A percentile compares a stretch with the other conserved stretches of the same genome.
phyloP scores from a whole-genome alignment of 2,329 filamentous ascomycete species.

The Pyrenochaeta sp. region DNA sequence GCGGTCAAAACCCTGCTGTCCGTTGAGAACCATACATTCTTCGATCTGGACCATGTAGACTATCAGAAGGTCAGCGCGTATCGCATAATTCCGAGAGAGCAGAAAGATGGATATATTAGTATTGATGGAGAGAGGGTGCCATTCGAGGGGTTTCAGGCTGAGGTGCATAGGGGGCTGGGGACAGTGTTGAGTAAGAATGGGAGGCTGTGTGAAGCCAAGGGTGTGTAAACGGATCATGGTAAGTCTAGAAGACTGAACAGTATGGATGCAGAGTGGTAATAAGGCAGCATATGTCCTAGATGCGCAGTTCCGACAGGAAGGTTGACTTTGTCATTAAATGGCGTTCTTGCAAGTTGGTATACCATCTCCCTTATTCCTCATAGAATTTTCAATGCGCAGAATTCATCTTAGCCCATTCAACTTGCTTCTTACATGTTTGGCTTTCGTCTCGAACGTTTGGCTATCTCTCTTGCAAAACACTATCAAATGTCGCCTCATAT shows the following conservation, averaged over 20 bases:
- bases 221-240: constrained; percentile 36
- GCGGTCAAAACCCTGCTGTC: constrained; percentile 75
- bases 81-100: constrained; percentile 76
- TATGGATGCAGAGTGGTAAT: too few relatives aligned
- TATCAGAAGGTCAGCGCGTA: constrained; percentile 91
- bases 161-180: constrained; percentile 83
- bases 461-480: too few relatives aligned
- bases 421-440: too few relatives aligned
- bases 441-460: too few relatives aligned
- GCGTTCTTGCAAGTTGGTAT: neutral
- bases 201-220: constrained; percentile 71
- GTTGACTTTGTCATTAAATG: neutral
- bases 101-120: constrained; percentile 78
- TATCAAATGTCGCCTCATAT: too few relatives aligned
- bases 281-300: too few relatives aligned
- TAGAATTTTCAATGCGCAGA: neutral
- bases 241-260: too few relatives aligned
- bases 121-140: constrained; percentile 91
- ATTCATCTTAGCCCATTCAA: too few relatives aligned
- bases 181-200: constrained; percentile 82
- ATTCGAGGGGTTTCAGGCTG: constrained; percentile 89
- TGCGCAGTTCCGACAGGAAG: too few relatives aligned
- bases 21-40: constrained; percentile 77
- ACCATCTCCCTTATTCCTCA: neutral
- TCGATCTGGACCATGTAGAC: constrained; percentile 78